phyloP scores from a whole-genome alignment of 306 rosid genomes.

The Sesbania bispinosa region DNA sequence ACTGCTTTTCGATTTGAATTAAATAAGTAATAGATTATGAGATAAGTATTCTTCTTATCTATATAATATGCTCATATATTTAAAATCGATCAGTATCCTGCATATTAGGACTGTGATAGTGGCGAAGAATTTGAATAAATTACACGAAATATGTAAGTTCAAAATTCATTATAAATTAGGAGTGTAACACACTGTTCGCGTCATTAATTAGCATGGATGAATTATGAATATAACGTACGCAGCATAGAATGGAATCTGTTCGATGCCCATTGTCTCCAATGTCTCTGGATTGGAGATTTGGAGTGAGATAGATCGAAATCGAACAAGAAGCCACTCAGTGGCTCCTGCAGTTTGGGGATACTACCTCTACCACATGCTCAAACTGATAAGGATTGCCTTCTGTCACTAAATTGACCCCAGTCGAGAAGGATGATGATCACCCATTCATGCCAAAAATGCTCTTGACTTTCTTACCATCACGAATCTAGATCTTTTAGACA shows the following conservation, averaged over 20 bases:
- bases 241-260: too few species aligned
- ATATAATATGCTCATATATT: neutral
- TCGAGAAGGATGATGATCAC: neutral
- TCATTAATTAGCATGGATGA: neutral
- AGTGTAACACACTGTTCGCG: neutral
- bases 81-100: neutral
- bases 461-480: conserved; percentile 3
- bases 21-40: too few species aligned
- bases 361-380: neutral
- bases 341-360: conserved; percentile 4
- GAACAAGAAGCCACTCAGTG: neutral
- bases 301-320: neutral
- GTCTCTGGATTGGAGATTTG: neutral
- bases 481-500: neutral
- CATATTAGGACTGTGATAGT: neutral
- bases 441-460: neutral
- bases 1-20: too few species aligned
- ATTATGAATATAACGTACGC: too few species aligned
- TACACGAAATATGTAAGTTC: neutral
- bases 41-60: too few species aligned
- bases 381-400: neutral
- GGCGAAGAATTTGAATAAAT: neutral
- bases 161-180: neutral
- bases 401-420: neutral
- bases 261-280: conserved; percentile 1